Base-by-base conservation (phyloP, 164 flowering plant genomes). In the Saururus chinensis region DNA sequence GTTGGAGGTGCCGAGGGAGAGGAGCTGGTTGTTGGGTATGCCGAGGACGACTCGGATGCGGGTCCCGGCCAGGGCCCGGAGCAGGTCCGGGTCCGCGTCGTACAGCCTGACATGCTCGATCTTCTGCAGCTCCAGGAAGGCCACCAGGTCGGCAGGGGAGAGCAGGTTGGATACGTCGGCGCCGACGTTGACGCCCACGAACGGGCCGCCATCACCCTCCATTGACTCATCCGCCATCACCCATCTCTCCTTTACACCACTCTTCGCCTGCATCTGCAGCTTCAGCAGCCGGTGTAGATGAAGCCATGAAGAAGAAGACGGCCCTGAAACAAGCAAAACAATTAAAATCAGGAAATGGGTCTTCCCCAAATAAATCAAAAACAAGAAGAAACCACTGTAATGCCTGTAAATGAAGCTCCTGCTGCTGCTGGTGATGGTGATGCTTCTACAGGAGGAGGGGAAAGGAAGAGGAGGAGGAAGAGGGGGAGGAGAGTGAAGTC, bases 1-100 rank as follows among this genome's bases (percentile, higher is more conserved):
- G 66, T 88, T 89, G 37, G 97, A 89, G 65, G 93, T 79, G 9
- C 89, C 97, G 55, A 92, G 74, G 12, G 84, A 95, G 48, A 89
- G 82, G 40, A 92, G 77, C 72, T 92, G 95, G 73, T 93, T 89
- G 71, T 93, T 93, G 62, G 98, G 98, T 1, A 93, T 79, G 26
- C 95, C 78, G 51, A 93, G 67, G n/a, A 83, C 75, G 66, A 93
- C 96, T 10, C 89, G 78, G 71, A 93, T 93, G 73, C 83, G 80
- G 67, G 98, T 79, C 41, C 65, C 65, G 19, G 91, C 75, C 19
- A 92, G 77, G 25, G 98, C 84, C 54, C 66, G 74, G 66, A 92
- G 93, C n/a, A 87, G 66, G 40, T 76, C 78, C 3, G 76, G 65
- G 71, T 89, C 68, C 7, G 93, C 85, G 68, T 92, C 98, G 74